Evolutionary conservation across 1,284 basidiomycete genomes (phyloP).

Genomic region (Boletus sp.): DNA sequence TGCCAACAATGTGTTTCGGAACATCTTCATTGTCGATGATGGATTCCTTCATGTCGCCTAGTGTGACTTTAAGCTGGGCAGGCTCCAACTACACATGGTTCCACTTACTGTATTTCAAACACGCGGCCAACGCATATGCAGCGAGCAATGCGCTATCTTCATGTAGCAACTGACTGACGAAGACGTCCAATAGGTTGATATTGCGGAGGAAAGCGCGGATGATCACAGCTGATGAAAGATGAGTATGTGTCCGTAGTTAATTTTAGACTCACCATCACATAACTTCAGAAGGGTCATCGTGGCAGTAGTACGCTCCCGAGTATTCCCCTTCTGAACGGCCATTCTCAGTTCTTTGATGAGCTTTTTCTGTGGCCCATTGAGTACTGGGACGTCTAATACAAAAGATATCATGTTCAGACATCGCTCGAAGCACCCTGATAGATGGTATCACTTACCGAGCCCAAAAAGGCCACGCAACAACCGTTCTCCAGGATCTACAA

Average conservation of each 20-base stretch:
- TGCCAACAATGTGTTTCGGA: constrained; percentile 21
- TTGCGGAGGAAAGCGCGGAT: constrained; percentile 6
- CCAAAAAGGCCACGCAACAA: constrained; percentile 18
- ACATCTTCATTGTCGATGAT: constrained; percentile 8
- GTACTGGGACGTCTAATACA: constrained; percentile 5
- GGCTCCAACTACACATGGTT: not conserved
- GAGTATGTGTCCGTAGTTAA: not conserved
- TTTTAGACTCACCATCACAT: constrained; percentile 1
- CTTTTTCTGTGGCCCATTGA: constrained; percentile 1
- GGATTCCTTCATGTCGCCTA: constrained; percentile 18
- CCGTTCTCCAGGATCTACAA: not conserved
- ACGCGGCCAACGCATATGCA: constrained; percentile 18
- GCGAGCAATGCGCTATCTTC: constrained; percentile 12
- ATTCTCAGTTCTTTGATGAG: constrained; percentile 14
- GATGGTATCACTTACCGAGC: constrained; percentile 11
- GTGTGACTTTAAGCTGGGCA: not conserved
- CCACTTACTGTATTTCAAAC: constrained; percentile 20
- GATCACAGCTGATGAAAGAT: constrained; percentile 4
- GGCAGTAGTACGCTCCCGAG: constrained; percentile 19
- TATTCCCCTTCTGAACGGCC: constrained; percentile 1
- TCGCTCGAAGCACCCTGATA: too few relatives aligned
- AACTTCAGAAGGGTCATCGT: constrained; percentile 19
- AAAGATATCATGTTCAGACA: not conserved
- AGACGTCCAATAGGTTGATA: not conserved
- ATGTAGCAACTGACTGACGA: constrained; percentile 11